Conservation (phyloP, 2,329 filamentous ascomycete genomes). For the Diaporthe sp. region DNA sequence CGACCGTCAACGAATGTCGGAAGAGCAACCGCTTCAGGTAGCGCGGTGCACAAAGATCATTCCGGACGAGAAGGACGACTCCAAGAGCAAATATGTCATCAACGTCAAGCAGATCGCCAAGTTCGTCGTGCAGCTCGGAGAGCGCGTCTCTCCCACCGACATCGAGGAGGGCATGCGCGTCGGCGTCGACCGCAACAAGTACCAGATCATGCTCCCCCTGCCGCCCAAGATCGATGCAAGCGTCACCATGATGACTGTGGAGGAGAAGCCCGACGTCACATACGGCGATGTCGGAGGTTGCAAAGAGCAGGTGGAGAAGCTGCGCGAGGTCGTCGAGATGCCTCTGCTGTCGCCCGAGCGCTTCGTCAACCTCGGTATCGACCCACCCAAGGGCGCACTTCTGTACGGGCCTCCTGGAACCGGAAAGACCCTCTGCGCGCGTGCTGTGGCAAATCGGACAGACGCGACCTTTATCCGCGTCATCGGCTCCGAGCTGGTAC, state of each 20-base stretch:
- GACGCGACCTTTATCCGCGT: constrained; percentile 99
- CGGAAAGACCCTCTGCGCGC: constrained; percentile 98
- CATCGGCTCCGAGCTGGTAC: constrained; percentile 96
- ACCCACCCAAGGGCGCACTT: constrained; percentile 96
- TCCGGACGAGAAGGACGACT: constrained; percentile 92
- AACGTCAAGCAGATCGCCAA: constrained; percentile 99
- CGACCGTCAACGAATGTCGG: constrained; percentile 97
- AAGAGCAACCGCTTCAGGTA: constrained; percentile 98
- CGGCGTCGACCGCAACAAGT: constrained; percentile 98
- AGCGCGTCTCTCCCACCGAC: constrained; percentile 97
- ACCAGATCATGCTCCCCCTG: constrained; percentile 96
- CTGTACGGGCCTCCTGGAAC: constrained; percentile 97
- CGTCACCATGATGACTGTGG: constrained; percentile 99
- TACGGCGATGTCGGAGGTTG: constrained; percentile 99
- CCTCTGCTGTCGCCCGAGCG: constrained; percentile 95
- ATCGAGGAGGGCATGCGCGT: constrained; percentile 99
- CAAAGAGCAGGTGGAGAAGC: constrained; percentile 99
- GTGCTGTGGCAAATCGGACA: constrained; percentile 97
- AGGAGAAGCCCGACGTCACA: constrained; percentile 99
- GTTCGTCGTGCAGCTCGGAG: constrained; percentile 97
- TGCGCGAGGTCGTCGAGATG: constrained; percentile 99
- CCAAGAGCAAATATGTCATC: constrained; percentile 99
- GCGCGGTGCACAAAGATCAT: constrained; percentile 99
- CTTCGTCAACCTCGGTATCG: constrained; percentile 98
- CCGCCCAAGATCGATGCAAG: constrained; percentile 99